Evolutionary conservation across 2,329 filamentous ascomycete species (phyloP).

Genomic region (Neofusicoccum laricinum): DNA sequence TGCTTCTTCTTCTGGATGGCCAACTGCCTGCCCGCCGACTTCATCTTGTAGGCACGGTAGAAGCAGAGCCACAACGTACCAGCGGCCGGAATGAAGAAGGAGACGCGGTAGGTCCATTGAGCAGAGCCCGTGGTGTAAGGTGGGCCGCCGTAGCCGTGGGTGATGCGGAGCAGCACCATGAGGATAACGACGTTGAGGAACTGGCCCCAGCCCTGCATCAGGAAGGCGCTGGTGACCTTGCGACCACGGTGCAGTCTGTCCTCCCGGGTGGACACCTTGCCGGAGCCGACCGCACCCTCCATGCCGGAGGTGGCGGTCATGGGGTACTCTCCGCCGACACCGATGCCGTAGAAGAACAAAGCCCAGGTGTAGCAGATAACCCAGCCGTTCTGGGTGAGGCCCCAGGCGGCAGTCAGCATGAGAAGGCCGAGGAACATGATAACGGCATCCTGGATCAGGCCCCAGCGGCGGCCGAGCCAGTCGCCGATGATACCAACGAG

Average conservation of each 20-base stretch:
- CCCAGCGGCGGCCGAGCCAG: constrained; percentile 86
- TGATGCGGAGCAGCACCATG: constrained; percentile 81
- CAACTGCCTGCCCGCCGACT: constrained; percentile 78
- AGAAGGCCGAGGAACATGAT: constrained; percentile 94
- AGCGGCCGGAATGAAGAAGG: constrained; percentile 85
- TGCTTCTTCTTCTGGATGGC: constrained; percentile 78
- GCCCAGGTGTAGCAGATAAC: constrained; percentile 96
- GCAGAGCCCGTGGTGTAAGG: constrained; percentile 75
- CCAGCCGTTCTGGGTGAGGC: constrained; percentile 83
- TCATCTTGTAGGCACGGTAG: constrained; percentile 95
- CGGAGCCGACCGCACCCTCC: constrained; percentile 82
- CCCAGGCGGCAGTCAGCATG: constrained; percentile 91
- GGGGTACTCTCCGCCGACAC: constrained; percentile 83
- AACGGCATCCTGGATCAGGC: constrained; percentile 88
- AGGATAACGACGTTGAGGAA: constrained; percentile 89
- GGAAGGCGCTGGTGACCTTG: constrained; percentile 90
- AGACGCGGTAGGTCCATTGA: constrained; percentile 89
- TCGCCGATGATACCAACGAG: constrained; percentile 78
- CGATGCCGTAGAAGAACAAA: constrained; percentile 82
- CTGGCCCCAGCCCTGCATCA: constrained; percentile 99
- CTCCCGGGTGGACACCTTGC: constrained; percentile 83
- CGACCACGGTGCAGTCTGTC: constrained; percentile 94
- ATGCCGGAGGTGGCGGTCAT: constrained; percentile 96
- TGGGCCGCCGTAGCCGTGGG: constrained; percentile 74
- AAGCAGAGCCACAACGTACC: constrained; percentile 94